A percentile compares a stretch with the other conserved stretches of the same genome.
Conservation (phyloP, 192 early-diverging fungal genomes). For the Lobosporangium transversale region DNA sequence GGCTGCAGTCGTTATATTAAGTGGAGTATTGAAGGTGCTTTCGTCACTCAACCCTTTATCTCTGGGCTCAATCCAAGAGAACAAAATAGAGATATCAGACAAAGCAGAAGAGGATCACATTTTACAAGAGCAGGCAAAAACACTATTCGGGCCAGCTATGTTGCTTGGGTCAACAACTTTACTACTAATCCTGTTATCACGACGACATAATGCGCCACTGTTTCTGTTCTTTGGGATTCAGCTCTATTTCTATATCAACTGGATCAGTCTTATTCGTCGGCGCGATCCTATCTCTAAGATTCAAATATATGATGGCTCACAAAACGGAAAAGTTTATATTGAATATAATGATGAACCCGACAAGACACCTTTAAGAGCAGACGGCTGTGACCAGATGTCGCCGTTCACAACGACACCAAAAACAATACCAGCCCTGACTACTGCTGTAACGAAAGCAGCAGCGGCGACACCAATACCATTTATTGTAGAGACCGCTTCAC, state of each 20-base stretch:
- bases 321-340: background rate
- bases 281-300: background rate
- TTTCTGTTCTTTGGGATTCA: slow-evolving; percentile 67
- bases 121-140: background rate
- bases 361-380: no score
- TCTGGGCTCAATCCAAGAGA: no score
- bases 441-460: no score
- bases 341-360: background rate
- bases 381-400: no score
- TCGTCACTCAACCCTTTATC: no score
- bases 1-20: slow-evolving; percentile 10
- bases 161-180: slow-evolving; percentile 61
- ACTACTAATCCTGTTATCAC: slow-evolving; percentile 70
- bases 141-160: slow-evolving; percentile 32
- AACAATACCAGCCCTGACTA: background rate
- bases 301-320: background rate
- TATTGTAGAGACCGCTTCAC: no score
- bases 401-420: background rate
- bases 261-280: slow-evolving; percentile 22
- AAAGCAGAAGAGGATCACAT: no score
- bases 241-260: slow-evolving; percentile 48
- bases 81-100: no score
- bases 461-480: no score
- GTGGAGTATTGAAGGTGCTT: slow-evolving; percentile 2
- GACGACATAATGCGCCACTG: slow-evolving; percentile 69